Evolutionary conservation across 768 basidiomycete genomes (phyloP).

Genomic region (Tricholoma saponaceum): DNA sequence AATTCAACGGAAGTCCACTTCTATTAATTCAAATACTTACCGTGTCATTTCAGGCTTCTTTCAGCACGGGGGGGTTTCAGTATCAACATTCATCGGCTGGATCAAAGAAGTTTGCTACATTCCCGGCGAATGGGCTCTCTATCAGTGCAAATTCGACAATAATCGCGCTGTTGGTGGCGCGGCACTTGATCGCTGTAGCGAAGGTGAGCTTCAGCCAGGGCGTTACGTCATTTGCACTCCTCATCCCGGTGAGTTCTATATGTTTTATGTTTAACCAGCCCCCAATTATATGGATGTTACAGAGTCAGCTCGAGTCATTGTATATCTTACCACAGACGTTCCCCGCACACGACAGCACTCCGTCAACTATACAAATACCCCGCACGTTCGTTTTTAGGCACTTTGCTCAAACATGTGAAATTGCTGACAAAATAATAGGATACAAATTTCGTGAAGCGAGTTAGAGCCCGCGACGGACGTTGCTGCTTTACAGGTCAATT

Average conservation of each 20-base stretch:
- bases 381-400: slow-evolving; percentile 9
- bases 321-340: slow-evolving; percentile 12
- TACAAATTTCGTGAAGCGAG: slow-evolving; percentile 12
- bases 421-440: slow-evolving; percentile 2
- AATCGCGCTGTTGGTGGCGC: no score
- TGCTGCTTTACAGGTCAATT: slow-evolving; percentile 16
- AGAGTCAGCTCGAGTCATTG: slow-evolving; percentile 8
- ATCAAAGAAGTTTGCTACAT: neutral
- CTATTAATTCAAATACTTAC: neutral
- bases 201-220: no score
- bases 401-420: neutral
- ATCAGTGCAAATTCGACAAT: no score
- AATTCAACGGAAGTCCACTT: slow-evolving; percentile 1
- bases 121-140: no score
- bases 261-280: no score
- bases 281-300: slow-evolving; percentile 1
- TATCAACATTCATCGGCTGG: slow-evolving; percentile 16
- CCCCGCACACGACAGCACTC: slow-evolving; percentile 15
- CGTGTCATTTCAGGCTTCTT: slow-evolving; percentile 4
- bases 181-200: no score
- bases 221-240: no score
- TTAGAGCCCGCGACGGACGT: slow-evolving; percentile 11
- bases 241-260: no score
- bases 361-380: slow-evolving; percentile 13
- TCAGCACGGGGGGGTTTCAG: slow-evolving; percentile 15